phyloP scores from a whole-genome alignment of 2,329 filamentous ascomycete species.

The Monosporascus sp. region DNA sequence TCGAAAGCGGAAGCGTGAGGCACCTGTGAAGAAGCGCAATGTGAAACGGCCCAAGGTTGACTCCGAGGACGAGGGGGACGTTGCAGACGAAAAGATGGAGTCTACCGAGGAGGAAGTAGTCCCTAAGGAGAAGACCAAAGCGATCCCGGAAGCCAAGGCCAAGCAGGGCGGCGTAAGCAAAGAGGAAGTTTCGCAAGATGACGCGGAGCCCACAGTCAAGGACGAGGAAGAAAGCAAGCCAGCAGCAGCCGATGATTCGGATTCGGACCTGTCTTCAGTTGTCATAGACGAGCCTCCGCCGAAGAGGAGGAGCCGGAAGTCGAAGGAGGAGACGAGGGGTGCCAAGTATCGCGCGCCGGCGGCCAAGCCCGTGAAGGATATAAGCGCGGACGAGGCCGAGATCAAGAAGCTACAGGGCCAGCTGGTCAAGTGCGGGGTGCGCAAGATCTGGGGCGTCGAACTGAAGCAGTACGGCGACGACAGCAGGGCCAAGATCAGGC shows the following conservation, averaged over 20 bases:
- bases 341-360: constrained; percentile 36
- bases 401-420: constrained; percentile 86
- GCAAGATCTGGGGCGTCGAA: constrained; percentile 86
- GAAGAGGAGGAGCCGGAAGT: constrained; percentile 54
- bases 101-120: neutral
- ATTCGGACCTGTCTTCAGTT: constrained; percentile 56
- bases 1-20: constrained; percentile 20
- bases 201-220: constrained; percentile 1
- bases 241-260: constrained; percentile 17
- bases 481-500: constrained; percentile 70
- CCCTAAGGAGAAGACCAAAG: constrained; percentile 6
- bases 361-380: constrained; percentile 28
- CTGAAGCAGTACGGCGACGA: constrained; percentile 70
- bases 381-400: constrained; percentile 63
- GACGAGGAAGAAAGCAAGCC: constrained; percentile 6
- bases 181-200: constrained; percentile 5
- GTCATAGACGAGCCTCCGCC: constrained; percentile 68
- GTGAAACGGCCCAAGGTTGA: constrained; percentile 19
- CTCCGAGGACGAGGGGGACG: constrained; percentile 19
- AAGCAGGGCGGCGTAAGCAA: neutral
- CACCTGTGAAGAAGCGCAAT: constrained; percentile 12
- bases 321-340: constrained; percentile 36
- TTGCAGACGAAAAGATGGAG: constrained; percentile 9
- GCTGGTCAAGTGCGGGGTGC: constrained; percentile 83
- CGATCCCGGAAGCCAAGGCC: constrained; percentile 3